These are phyloP conservation scores for Lonicera japonica DNA, from an alignment of 129 eudicot species.

Conservation along the genomic window DNA sequence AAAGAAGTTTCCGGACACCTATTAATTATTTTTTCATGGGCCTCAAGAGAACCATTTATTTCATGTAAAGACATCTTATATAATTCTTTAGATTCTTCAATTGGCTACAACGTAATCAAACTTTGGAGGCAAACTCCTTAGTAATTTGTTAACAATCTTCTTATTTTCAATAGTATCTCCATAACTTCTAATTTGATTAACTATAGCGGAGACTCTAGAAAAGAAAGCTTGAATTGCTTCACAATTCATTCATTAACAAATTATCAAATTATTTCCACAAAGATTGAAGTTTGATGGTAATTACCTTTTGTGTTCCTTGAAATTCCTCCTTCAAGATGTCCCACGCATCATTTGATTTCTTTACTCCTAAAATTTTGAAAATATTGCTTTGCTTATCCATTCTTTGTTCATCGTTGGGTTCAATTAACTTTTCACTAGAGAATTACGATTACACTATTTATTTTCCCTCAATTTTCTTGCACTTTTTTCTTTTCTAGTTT, in stretches of 20 bases:
- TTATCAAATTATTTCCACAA: neutral
- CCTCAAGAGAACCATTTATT: neutral
- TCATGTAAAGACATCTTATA: neutral
- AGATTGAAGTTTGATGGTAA: too few species aligned
- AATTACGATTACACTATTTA: too few species aligned
- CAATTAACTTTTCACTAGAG: too few species aligned
- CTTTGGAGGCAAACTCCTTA: too few species aligned
- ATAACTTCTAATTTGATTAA: too few species aligned
- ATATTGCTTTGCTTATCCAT: neutral
- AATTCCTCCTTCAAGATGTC: neutral
- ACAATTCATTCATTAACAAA: neutral
- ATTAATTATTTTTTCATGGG: neutral
- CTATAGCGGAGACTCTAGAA: too few species aligned
- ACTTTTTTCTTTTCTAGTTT: too few species aligned
- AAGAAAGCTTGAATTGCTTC: too few species aligned
- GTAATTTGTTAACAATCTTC: too few species aligned
- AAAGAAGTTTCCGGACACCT: neutral
- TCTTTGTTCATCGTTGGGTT: neutral
- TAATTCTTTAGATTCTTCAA: neutral
- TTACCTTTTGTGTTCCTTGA: neutral
- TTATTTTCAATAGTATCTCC: too few species aligned
- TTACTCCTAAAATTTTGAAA: neutral
- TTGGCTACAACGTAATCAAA: neutral
- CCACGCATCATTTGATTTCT: too few species aligned
- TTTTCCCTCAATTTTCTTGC: too few species aligned